These are phyloP conservation scores for Suillus fuscotomentosus DNA, from an alignment of 768 basidiomycete species.

Conservation along the genomic window DNA sequence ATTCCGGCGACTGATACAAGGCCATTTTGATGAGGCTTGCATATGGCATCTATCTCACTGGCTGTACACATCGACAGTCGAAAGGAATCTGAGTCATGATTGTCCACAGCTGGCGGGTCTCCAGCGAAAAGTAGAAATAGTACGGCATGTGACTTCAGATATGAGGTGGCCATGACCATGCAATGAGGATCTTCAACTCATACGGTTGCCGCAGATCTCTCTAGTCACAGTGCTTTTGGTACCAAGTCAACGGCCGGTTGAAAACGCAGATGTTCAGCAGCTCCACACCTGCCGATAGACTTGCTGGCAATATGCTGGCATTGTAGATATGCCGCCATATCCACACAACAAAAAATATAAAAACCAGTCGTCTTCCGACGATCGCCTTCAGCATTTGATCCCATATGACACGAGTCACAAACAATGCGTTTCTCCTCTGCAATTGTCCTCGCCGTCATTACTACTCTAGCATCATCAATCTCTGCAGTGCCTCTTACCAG, in stretches of 20 bases:
- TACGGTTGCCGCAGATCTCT: no score
- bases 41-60: no score
- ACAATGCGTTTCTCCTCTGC: background rate
- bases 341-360: background rate
- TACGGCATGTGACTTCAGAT: no score
- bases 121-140: no score
- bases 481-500: background rate
- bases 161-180: no score
- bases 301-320: background rate
- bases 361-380: background rate
- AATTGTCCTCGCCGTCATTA: background rate
- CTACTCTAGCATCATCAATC: background rate
- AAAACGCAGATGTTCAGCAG: no score
- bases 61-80: background rate
- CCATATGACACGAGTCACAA: background rate
- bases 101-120: no score
- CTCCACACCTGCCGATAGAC: no score
- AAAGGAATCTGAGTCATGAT: background rate
- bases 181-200: no score
- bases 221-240: no score
- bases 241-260: no score
- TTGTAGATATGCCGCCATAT: background rate
- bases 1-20: conserved; percentile 61
- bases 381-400: background rate
- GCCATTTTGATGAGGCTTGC: no score